Percentiles rank a stretch among this genome's conserved stretches.
These are phyloP conservation scores for Scenedesmus sp. DNA, from an alignment of 163 green algal species.

Conservation along the genomic window DNA sequence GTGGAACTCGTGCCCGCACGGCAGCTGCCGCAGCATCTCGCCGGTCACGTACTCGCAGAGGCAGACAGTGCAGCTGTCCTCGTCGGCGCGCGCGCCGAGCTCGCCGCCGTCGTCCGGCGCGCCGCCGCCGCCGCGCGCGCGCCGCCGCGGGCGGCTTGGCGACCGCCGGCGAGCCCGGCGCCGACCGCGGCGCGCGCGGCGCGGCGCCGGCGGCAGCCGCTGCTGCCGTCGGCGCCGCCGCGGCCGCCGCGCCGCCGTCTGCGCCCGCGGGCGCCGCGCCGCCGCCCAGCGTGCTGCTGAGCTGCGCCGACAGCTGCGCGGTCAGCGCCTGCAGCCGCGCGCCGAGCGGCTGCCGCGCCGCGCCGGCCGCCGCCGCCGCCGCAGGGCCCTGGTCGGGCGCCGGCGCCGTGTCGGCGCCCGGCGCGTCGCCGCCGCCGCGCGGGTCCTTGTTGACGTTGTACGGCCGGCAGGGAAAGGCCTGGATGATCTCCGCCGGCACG, in stretches of 20 bases:
- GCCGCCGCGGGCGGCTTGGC: not conserved
- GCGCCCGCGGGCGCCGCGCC: no score
- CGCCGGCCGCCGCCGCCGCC: not conserved
- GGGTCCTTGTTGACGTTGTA: conserved; percentile 23
- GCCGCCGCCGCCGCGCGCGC: not conserved
- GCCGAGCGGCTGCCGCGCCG: not conserved
- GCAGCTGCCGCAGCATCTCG: conserved; percentile 52
- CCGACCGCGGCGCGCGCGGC: not conserved
- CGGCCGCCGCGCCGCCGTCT: no score
- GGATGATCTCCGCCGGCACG: conserved; percentile 13
- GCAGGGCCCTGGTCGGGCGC: not conserved
- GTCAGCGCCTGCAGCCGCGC: not conserved
- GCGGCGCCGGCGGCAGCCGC: not conserved
- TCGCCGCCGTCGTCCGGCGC: not conserved
- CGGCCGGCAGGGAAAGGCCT: conserved; percentile 26
- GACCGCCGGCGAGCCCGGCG: not conserved
- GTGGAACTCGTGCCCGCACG: conserved; percentile 61
- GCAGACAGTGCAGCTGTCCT: conserved; percentile 64
- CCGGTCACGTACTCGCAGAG: conserved; percentile 67
- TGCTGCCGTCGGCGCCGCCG: not conserved
- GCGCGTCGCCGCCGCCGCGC: conserved; percentile 13
- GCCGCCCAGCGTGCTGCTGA: not conserved
- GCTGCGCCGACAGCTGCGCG: conserved; percentile 9
- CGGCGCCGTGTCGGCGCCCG: not conserved
- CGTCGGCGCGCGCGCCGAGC: conserved; percentile 39